Evolutionary conservation across 75 land plant genomes (phyloP).

Genomic region (Sequoiadendron giganteum): DNA sequence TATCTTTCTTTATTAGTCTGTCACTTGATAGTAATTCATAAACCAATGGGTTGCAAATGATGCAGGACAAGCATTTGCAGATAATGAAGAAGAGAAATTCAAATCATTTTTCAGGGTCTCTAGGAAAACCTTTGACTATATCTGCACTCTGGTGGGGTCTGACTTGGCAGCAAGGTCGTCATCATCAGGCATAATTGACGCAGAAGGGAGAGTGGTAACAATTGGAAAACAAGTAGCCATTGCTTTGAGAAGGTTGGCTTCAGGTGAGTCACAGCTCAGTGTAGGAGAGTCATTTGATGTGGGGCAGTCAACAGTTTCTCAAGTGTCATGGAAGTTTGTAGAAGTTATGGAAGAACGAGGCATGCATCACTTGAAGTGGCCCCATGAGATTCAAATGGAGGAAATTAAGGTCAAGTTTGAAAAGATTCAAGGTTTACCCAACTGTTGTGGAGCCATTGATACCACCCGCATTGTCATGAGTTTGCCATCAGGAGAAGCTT

Average conservation of each 20-base stretch:
- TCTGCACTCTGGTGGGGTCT: constrained; percentile 76
- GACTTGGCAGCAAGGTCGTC: constrained; percentile 82
- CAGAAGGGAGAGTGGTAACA: constrained; percentile 83
- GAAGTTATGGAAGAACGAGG: constrained; percentile 86
- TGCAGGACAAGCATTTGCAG: constrained; percentile 30
- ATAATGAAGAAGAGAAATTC: constrained; percentile 57
- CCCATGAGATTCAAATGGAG: constrained; percentile 48
- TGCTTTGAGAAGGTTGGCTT: constrained; percentile 80
- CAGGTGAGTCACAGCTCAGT: constrained; percentile 82
- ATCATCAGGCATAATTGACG: constrained; percentile 74
- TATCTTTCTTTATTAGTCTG: neutral
- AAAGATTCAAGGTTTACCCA: constrained; percentile 57
- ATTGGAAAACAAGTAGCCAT: constrained; percentile 96
- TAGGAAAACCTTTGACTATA: constrained; percentile 77
- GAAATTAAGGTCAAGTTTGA: constrained; percentile 58
- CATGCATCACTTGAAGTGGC: constrained; percentile 87
- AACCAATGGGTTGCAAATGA: neutral
- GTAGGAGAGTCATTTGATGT: constrained; percentile 86
- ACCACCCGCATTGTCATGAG: constrained; percentile 90
- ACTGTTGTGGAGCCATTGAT: constrained; percentile 93
- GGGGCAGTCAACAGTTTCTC: constrained; percentile 91
- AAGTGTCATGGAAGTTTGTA: constrained; percentile 87
- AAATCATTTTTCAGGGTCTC: constrained; percentile 71
- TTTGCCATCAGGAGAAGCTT: constrained; percentile 81
- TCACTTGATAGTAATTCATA: neutral